Evolutionary conservation across 768 basidiomycete species (phyloP).

Genomic region (Kwoniella heveanensis): DNA sequence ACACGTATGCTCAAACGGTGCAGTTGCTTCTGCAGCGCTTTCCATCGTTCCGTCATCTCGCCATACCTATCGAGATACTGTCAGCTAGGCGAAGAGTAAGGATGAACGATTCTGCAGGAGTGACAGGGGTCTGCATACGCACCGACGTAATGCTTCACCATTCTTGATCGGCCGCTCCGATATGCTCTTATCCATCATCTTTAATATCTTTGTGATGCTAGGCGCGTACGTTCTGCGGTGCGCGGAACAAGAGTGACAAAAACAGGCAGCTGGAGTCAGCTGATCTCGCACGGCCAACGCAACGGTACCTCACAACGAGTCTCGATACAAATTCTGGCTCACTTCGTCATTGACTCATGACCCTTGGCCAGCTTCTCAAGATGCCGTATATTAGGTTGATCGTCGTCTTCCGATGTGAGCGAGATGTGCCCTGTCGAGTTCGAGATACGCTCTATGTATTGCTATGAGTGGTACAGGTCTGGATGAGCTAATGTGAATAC

Average conservation of each 20-base stretch:
- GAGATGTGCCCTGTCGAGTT: constrained; percentile 21
- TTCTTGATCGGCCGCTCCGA: constrained; percentile 93
- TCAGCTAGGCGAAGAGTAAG: too few relatives aligned
- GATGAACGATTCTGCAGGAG: too few relatives aligned
- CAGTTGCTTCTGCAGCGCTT: constrained; percentile 75
- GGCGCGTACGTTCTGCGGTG: constrained; percentile 83
- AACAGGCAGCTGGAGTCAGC: too few relatives aligned
- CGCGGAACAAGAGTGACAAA: background rate
- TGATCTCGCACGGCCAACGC: too few relatives aligned
- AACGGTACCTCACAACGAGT: too few relatives aligned
- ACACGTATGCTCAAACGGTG: constrained; percentile 78
- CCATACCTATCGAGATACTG: constrained; percentile 60
- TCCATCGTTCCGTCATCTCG: constrained; percentile 86
- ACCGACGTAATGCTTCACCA: constrained; percentile 83
- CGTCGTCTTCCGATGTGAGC: constrained; percentile 13
- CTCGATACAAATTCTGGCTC: constrained; percentile 40
- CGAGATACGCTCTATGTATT: constrained; percentile 35
- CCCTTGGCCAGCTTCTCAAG: constrained; percentile 30
- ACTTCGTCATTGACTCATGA: constrained; percentile 88
- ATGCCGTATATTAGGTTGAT: constrained; percentile 18
- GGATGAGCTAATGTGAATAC: background rate
- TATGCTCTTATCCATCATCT: constrained; percentile 92
- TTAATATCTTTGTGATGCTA: constrained; percentile 84
- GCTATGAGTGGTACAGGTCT: constrained; percentile 8
- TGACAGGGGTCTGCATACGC: too few relatives aligned